These are phyloP conservation scores for Aspergillus aculeatus DNA, from an alignment of 2,329 filamentous ascomycete species.

Conservation along the genomic window DNA sequence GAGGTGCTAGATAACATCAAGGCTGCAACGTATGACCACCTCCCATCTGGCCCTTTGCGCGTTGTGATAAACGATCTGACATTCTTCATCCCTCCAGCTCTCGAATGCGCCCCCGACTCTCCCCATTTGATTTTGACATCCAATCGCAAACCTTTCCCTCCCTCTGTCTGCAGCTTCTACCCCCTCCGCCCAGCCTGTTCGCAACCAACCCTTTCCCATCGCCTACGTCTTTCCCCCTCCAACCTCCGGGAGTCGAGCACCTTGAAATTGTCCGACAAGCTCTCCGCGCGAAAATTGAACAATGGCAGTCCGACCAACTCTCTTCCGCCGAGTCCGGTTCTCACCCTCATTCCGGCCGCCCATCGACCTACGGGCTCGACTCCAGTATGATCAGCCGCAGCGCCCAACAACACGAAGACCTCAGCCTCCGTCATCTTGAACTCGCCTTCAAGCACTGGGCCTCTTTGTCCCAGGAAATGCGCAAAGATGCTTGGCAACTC, in stretches of 20 bases:
- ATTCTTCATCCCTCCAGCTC: slow-evolving; percentile 34
- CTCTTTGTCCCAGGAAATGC: slow-evolving; percentile 56
- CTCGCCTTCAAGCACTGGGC: slow-evolving; percentile 77
- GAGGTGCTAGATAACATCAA: slow-evolving; percentile 79
- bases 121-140: slow-evolving; percentile 76
- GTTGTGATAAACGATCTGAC: slow-evolving; percentile 12
- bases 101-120: slow-evolving; percentile 41
- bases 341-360: slow-evolving; percentile 47
- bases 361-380: slow-evolving; percentile 27
- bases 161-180: slow-evolving; percentile 76
- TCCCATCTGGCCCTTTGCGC: slow-evolving; percentile 5
- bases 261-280: slow-evolving; percentile 67
- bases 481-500: slow-evolving; percentile 48
- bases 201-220: slow-evolving; percentile 76
- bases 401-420: slow-evolving; percentile 64
- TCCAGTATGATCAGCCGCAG: slow-evolving; percentile 43
- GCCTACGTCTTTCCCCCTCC: slow-evolving; percentile 75
- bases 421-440: slow-evolving; percentile 72
- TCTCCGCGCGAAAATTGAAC: slow-evolving; percentile 66
- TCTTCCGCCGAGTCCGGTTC: slow-evolving; percentile 27
- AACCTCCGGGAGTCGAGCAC: slow-evolving; percentile 71
- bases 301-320: slow-evolving; percentile 57
- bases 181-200: slow-evolving; percentile 77
- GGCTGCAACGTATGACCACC: slow-evolving; percentile 69
- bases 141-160: slow-evolving; percentile 82